These are phyloP conservation scores for Wallacemonas sp. DNA, from an alignment of 208 protist genomes.

Conservation along the genomic window DNA sequence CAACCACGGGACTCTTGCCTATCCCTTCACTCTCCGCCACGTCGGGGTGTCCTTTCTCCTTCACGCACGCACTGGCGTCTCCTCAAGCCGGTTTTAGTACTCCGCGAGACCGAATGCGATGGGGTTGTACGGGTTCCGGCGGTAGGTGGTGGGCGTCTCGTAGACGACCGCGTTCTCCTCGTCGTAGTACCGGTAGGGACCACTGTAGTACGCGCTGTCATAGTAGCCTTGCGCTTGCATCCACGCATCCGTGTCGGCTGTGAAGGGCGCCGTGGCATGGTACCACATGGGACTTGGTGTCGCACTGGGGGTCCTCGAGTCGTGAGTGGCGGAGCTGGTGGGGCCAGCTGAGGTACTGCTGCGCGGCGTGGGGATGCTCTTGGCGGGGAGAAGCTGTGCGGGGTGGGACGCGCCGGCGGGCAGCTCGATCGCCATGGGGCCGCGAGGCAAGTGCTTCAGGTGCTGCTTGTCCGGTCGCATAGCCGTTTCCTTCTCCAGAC, in stretches of 20 bases:
- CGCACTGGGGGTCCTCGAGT: background rate
- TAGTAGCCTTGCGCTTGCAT: slow-evolving; percentile 1
- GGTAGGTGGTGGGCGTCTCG: slow-evolving; percentile 14
- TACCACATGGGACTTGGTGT: background rate
- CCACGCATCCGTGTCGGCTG: background rate
- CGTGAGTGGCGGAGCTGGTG: background rate
- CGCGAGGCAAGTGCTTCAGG: slow-evolving; percentile 66
- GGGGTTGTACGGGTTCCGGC: slow-evolving; percentile 33
- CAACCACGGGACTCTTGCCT: too few species aligned
- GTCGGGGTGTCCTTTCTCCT: too few species aligned
- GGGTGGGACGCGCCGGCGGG: slow-evolving; percentile 19
- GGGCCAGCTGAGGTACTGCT: background rate
- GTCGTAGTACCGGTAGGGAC: slow-evolving; percentile 1
- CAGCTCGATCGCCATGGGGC: slow-evolving; percentile 58
- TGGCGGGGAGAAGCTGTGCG: background rate
- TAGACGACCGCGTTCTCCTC: background rate
- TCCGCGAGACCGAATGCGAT: background rate
- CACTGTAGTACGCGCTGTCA: slow-evolving; percentile 1
- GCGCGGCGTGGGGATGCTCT: background rate
- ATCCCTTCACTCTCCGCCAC: too few species aligned
- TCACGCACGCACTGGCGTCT: too few species aligned
- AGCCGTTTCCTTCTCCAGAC: slow-evolving; percentile 29
- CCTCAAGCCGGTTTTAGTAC: background rate
- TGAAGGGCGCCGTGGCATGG: background rate
- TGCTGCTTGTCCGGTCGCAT: slow-evolving; percentile 17